Conservation (phyloP, 2,329 filamentous ascomycete species). For the Diplodia seriata region DNA sequence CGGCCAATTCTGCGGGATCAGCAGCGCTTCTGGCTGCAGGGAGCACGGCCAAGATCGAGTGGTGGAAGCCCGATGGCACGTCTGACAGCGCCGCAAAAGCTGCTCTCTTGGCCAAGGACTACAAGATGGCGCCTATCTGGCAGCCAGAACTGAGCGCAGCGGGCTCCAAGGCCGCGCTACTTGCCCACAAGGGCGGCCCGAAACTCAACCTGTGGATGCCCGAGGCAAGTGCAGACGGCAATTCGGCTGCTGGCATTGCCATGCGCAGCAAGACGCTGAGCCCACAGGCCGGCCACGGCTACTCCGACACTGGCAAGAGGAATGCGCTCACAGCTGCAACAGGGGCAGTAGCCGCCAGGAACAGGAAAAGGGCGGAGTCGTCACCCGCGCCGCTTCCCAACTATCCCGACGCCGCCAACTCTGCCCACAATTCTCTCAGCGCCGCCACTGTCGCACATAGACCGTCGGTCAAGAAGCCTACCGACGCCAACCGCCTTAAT, state of each 20-base stretch:
- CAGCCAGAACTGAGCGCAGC: slow-evolving; percentile 68
- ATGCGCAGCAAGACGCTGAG: slow-evolving; percentile 61
- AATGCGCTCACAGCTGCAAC: slow-evolving; percentile 78
- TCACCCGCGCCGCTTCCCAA: slow-evolving; percentile 53
- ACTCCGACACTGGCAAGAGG: slow-evolving; percentile 61
- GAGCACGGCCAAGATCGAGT: slow-evolving; percentile 69
- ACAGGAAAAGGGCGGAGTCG: slow-evolving; percentile 69
- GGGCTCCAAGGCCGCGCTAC: slow-evolving; percentile 76
- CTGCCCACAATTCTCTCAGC: slow-evolving; percentile 72
- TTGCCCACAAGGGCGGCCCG: slow-evolving; percentile 64
- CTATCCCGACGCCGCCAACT: slow-evolving; percentile 65
- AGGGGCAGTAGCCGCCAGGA: slow-evolving; percentile 68
- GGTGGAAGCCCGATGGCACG: slow-evolving; percentile 70
- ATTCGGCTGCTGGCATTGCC: slow-evolving; percentile 74
- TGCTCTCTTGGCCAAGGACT: slow-evolving; percentile 65
- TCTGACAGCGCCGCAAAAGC: slow-evolving; percentile 64
- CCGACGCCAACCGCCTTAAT: slow-evolving; percentile 49
- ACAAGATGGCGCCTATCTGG: slow-evolving; percentile 67
- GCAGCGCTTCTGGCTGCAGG: slow-evolving; percentile 78
- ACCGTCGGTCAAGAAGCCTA: slow-evolving; percentile 49
- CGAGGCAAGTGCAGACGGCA: slow-evolving; percentile 60
- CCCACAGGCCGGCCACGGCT: slow-evolving; percentile 55
- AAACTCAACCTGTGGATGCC: slow-evolving; percentile 62
- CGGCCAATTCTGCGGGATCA: slow-evolving; percentile 69
- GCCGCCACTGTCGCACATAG: slow-evolving; percentile 74